Evolutionary conservation across 805 yeast species (phyloP).

Genomic region (Naumovozyma castellii): DNA sequence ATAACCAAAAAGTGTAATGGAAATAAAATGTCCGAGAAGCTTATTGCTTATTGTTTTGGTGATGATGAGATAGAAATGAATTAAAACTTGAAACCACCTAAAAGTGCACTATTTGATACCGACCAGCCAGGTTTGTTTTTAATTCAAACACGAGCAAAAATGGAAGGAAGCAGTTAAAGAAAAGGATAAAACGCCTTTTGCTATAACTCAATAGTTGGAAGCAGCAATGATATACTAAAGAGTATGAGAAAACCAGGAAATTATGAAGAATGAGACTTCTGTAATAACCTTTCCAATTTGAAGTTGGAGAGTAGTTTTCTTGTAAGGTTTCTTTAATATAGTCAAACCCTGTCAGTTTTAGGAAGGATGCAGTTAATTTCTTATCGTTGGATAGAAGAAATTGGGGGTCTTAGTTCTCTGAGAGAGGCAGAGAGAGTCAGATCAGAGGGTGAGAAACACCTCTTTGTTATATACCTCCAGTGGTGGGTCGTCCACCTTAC

Average conservation of each 20-base stretch:
- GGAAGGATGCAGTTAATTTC: neutral
- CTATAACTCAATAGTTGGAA: neutral
- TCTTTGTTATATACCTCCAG: no score
- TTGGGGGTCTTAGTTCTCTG: neutral
- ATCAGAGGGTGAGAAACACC: no score
- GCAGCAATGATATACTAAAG: neutral
- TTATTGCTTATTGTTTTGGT: neutral
- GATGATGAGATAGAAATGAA: neutral
- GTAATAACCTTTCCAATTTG: neutral
- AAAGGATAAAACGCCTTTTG: no score
- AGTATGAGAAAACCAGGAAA: neutral
- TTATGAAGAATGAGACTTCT: neutral
- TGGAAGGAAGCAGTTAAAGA: neutral
- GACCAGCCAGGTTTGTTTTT: neutral
- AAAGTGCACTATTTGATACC: neutral
- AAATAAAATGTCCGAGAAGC: no score
- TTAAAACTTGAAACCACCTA: neutral
- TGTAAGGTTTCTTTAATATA: neutral
- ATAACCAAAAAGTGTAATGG: neutral
- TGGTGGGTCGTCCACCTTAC: no score
- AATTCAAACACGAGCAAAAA: neutral
- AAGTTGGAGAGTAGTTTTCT: neutral
- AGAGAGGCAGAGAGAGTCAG: neutral
- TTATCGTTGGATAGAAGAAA: neutral
- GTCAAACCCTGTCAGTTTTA: neutral